A percentile compares a stretch with the other conserved stretches of the same genome.
These are phyloP conservation scores for Blechomonas ayalai DNA, from an alignment of 208 protist species.

Conservation along the genomic window DNA sequence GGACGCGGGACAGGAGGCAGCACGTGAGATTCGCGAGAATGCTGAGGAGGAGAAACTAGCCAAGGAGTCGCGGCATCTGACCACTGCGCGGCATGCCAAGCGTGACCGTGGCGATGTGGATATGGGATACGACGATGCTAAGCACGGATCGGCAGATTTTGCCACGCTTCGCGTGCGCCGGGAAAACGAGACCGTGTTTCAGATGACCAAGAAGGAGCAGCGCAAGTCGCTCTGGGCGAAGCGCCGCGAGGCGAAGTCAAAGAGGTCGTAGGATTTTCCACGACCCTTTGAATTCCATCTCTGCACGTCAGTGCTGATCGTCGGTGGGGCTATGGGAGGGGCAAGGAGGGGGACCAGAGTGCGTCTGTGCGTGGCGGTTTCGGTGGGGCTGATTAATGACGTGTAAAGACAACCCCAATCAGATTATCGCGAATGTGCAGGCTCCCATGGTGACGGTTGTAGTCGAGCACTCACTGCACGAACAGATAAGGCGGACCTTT, in stretches of 20 bases:
- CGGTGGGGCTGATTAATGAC: no score
- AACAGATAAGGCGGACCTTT: no score
- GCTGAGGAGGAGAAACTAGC: slow-evolving; percentile 71
- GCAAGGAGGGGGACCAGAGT: neutral
- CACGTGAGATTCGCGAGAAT: slow-evolving; percentile 85
- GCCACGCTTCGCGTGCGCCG: slow-evolving; percentile 78
- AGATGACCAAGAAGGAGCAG: slow-evolving; percentile 87
- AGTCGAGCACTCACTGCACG: no score
- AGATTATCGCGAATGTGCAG: no score
- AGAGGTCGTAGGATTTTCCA: slow-evolving; percentile 1
- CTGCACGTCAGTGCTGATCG: neutral
- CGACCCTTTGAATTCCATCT: neutral
- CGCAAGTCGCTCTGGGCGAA: slow-evolving; percentile 82
- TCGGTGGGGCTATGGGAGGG: neutral
- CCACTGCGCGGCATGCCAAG: slow-evolving; percentile 67
- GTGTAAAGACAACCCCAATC: no score
- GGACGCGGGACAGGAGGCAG: slow-evolving; percentile 86
- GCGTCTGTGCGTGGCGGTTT: neutral
- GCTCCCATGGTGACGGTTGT: no score
- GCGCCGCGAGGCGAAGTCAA: slow-evolving; percentile 52
- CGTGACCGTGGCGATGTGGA: slow-evolving; percentile 65
- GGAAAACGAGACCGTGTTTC: slow-evolving; percentile 81
- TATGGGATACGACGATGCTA: slow-evolving; percentile 84
- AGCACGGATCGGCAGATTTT: slow-evolving; percentile 75
- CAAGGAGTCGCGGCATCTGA: slow-evolving; percentile 60